phyloP scores from a whole-genome alignment of 129 eudicot genomes.

The Pittosporum tobira region DNA sequence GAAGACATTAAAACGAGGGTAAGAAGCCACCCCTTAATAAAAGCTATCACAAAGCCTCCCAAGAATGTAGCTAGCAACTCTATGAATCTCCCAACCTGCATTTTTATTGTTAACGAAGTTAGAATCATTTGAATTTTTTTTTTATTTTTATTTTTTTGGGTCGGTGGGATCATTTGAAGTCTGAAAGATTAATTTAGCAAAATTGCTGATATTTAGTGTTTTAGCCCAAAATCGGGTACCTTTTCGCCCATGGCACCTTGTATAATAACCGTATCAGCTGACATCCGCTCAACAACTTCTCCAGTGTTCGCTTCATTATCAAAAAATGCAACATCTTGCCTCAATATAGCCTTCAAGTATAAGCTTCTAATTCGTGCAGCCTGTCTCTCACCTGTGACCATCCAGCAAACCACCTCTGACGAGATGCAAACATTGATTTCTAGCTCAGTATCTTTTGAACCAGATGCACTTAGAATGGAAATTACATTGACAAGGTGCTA shows the following conservation, averaged over 20 bases:
- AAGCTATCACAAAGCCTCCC: constrained; percentile 28
- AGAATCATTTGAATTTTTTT: no score
- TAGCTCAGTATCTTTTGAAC: neutral
- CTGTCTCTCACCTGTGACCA: constrained; percentile 39
- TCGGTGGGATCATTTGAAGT: no score
- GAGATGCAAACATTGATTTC: neutral
- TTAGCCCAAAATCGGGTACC: constrained; percentile 10
- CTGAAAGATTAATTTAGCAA: neutral
- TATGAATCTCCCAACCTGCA: constrained; percentile 25
- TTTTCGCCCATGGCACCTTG: constrained; percentile 34
- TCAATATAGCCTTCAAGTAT: constrained; percentile 25
- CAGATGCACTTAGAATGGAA: neutral
- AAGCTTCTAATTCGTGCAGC: constrained; percentile 19
- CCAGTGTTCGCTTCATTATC: constrained; percentile 28
- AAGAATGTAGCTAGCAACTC: constrained; percentile 23
- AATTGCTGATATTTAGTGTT: neutral
- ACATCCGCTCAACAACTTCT: constrained; percentile 24
- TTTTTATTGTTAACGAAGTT: neutral
- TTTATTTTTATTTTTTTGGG: no score
- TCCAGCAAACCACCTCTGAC: constrained; percentile 37
- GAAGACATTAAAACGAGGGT: constrained; percentile 19
- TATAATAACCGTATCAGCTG: constrained; percentile 29
- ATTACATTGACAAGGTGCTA: neutral
- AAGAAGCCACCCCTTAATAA: constrained; percentile 29
- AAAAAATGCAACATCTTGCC: constrained; percentile 36